Evolutionary conservation across 2,329 filamentous ascomycete genomes (phyloP).

Genomic region (Onygenales sp.): DNA sequence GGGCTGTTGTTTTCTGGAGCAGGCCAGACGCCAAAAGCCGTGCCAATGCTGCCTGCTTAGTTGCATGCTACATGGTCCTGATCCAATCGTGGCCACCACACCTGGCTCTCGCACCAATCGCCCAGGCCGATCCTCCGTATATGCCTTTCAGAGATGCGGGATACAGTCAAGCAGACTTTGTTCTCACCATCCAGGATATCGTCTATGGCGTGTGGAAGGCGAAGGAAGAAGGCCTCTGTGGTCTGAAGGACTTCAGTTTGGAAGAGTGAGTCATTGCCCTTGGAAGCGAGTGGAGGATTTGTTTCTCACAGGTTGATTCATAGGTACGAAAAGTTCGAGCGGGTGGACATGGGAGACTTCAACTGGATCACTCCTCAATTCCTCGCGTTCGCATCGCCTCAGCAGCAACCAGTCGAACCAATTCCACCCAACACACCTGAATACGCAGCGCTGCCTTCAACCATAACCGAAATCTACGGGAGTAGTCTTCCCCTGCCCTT

Average conservation of each 20-base stretch:
- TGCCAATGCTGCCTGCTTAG: slow-evolving; percentile 82
- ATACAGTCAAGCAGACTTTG: slow-evolving; percentile 96
- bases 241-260: slow-evolving; percentile 85
- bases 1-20: slow-evolving; percentile 94
- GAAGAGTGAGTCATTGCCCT: slow-evolving; percentile 55
- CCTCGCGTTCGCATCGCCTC: slow-evolving; percentile 90
- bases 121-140: slow-evolving; percentile 90
- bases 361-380: slow-evolving; percentile 98
- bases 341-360: slow-evolving; percentile 98
- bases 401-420: slow-evolving; percentile 65
- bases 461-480: slow-evolving; percentile 60
- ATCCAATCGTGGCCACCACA: slow-evolving; percentile 98
- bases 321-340: slow-evolving; percentile 83
- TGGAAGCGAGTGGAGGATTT: not conserved
- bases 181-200: slow-evolving; percentile 89
- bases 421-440: slow-evolving; percentile 64
- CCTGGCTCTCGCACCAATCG: slow-evolving; percentile 86
- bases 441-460: slow-evolving; percentile 66
- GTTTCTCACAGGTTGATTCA: slow-evolving; percentile 3
- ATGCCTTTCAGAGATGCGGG: slow-evolving; percentile 99
- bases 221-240: slow-evolving; percentile 88
- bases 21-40: slow-evolving; percentile 80
- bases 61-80: slow-evolving; percentile 97
- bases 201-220: slow-evolving; percentile 99
- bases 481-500: slow-evolving; percentile 73